Evolutionary conservation across 352 stramenopile species (phyloP).

Genomic region (Nothophytophthora sp.): DNA sequence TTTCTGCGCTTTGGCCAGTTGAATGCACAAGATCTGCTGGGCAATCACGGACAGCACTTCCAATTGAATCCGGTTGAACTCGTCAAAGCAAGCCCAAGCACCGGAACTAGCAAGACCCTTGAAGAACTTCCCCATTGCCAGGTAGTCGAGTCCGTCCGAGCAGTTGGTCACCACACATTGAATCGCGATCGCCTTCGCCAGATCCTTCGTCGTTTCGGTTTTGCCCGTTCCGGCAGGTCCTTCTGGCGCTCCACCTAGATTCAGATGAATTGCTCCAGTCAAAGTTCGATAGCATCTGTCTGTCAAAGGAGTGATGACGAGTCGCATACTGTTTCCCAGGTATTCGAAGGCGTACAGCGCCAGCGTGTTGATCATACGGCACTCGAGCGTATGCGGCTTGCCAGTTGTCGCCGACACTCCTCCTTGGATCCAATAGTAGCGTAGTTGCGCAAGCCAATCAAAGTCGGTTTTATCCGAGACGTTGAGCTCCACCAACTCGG

Average conservation of each 20-base stretch:
- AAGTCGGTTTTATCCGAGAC: slow-evolving; percentile 88
- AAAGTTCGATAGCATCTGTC: slow-evolving; percentile 93
- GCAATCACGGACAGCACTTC: slow-evolving; percentile 93
- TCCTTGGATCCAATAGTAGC: slow-evolving; percentile 91
- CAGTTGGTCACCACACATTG: slow-evolving; percentile 95
- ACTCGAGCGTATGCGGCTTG: slow-evolving; percentile 85
- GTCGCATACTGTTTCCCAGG: slow-evolving; percentile 89
- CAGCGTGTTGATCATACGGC: slow-evolving; percentile 94
- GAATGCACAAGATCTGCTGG: slow-evolving; percentile 93
- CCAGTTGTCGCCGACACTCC: slow-evolving; percentile 85
- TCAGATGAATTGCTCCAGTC: slow-evolving; percentile 90
- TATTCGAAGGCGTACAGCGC: slow-evolving; percentile 94
- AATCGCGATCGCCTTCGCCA: slow-evolving; percentile 92
- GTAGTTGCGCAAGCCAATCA: slow-evolving; percentile 93
- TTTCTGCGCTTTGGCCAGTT: slow-evolving; percentile 82
- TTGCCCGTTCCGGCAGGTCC: slow-evolving; percentile 92
- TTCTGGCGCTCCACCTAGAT: slow-evolving; percentile 90
- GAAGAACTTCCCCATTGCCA: slow-evolving; percentile 95
- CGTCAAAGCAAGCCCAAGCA: slow-evolving; percentile 92
- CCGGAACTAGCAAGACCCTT: slow-evolving; percentile 91
- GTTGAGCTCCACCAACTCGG: slow-evolving; percentile 85
- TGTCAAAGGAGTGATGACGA: slow-evolving; percentile 93
- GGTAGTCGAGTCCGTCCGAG: slow-evolving; percentile 89
- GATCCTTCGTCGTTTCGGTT: slow-evolving; percentile 93
- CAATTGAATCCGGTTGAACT: slow-evolving; percentile 94